Evolutionary conservation across 139 green algal genomes (phyloP).

Genomic region (Bryopsis sp.): DNA sequence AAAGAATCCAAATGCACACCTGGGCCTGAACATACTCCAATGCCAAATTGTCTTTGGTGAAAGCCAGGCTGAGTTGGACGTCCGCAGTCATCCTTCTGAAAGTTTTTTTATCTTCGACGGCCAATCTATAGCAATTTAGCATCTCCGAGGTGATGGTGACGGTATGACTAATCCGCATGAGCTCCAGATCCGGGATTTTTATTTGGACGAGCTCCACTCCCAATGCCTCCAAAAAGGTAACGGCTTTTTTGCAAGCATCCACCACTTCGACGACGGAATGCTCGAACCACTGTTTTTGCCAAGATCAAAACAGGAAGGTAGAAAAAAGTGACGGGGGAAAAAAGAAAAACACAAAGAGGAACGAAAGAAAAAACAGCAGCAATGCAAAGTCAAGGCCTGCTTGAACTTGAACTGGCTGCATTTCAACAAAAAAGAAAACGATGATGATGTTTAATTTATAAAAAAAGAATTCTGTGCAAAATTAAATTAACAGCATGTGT

Average conservation of each 20-base stretch:
- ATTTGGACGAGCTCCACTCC: conserved; percentile 39
- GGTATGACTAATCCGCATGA: conserved; percentile 44
- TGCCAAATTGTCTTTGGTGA: conserved; percentile 25
- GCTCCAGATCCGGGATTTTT: conserved; percentile 56
- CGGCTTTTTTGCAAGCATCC: conserved; percentile 26
- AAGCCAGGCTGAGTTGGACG: conserved; percentile 33
- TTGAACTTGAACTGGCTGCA: no score
- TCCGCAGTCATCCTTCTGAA: conserved; percentile 39
- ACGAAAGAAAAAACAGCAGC: no score
- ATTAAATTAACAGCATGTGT: no score
- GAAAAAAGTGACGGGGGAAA: conserved; percentile 9
- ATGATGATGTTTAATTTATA: no score
- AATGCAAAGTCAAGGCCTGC: no score
- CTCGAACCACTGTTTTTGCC: conserved; percentile 44
- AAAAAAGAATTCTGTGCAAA: no score
- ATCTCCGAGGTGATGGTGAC: conserved; percentile 48
- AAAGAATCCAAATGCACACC: no score
- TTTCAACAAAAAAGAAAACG: no score
- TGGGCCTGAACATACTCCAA: conserved; percentile 47
- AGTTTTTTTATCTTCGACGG: neutral
- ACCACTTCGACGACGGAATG: conserved; percentile 45
- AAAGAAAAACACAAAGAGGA: no score
- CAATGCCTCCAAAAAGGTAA: conserved; percentile 23
- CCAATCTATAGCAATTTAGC: conserved; percentile 23
- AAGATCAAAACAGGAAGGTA: neutral